Percentiles rank a stretch among this genome's conserved stretches.
phyloP scores from a whole-genome alignment of 805 yeast genomes.

The Helenozyma rhizophorensis region DNA sequence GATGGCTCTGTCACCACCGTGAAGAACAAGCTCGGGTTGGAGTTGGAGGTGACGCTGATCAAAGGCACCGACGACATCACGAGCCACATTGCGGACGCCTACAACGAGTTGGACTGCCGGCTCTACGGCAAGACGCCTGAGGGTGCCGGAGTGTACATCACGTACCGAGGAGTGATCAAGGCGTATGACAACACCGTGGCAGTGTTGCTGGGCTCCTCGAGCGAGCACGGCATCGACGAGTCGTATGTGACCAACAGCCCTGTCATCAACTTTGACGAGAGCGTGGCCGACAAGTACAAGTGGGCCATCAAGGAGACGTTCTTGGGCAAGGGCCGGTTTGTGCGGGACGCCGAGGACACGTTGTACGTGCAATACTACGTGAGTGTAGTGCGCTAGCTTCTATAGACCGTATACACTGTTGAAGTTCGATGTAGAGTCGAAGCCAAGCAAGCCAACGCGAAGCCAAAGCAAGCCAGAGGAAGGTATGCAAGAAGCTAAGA shows the following conservation, averaged over 20 bases:
- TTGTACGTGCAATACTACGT: slow-evolving; percentile 54
- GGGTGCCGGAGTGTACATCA: slow-evolving; percentile 40
- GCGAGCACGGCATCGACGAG: slow-evolving; percentile 36
- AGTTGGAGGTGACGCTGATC: slow-evolving; percentile 24
- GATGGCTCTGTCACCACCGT: slow-evolving; percentile 29
- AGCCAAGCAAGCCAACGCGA: not conserved
- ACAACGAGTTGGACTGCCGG: slow-evolving; percentile 44
- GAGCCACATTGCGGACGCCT: slow-evolving; percentile 21
- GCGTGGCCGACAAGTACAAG: slow-evolving; percentile 37
- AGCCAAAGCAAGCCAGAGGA: not conserved
- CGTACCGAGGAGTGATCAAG: slow-evolving; percentile 48
- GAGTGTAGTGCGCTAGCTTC: slow-evolving; percentile 25
- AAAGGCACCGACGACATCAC: slow-evolving; percentile 49
- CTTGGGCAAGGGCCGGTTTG: slow-evolving; percentile 57
- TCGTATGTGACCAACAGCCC: slow-evolving; percentile 50
- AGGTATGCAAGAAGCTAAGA: no score
- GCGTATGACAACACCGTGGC: slow-evolving; percentile 30
- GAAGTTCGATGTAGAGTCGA: no score
- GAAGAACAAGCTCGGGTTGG: slow-evolving; percentile 26
- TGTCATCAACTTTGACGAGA: slow-evolving; percentile 37
- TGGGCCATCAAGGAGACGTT: slow-evolving; percentile 51
- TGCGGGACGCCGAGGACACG: slow-evolving; percentile 41
- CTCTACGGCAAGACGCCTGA: slow-evolving; percentile 42
- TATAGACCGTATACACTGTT: no score
- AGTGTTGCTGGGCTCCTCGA: slow-evolving; percentile 31